Evolutionary conservation across 208 protist genomes (phyloP).

Genomic region (Acanthamoeba healyi): DNA sequence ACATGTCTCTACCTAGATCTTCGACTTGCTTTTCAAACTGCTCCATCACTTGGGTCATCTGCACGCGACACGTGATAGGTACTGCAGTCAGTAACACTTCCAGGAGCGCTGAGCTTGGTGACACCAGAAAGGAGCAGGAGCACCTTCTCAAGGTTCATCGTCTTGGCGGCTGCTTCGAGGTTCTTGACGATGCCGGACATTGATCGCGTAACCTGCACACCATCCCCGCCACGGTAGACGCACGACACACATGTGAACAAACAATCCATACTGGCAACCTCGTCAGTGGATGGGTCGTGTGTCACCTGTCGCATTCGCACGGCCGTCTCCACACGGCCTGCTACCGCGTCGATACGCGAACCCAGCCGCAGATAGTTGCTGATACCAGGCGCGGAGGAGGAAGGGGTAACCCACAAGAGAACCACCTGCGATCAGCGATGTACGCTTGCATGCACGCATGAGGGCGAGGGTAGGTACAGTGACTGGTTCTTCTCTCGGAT

Average conservation of each 20-base stretch:
- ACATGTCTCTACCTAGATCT: conserved; percentile 95
- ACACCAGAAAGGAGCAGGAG: too few relatives aligned
- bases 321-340: conserved; percentile 95
- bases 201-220: conserved; percentile 92
- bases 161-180: conserved; percentile 95
- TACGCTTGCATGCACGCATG: too few relatives aligned
- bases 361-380: conserved; percentile 97
- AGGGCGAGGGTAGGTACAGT: background rate
- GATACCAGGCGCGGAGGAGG: background rate
- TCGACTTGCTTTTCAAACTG: conserved; percentile 98
- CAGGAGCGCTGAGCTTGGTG: too few relatives aligned
- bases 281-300: background rate
- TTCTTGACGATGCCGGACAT: conserved; percentile 96
- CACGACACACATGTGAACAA: background rate
- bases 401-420: background rate
- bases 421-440: too few relatives aligned
- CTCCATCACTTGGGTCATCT: conserved; percentile 95
- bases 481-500: conserved; percentile 98
- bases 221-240: too few relatives aligned
- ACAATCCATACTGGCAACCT: background rate
- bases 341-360: conserved; percentile 97
- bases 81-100: too few relatives aligned
- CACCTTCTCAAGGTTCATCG: conserved; percentile 95
- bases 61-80: too few relatives aligned
- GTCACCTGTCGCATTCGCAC: conserved; percentile 92